Percentiles rank a stretch among this genome's conserved stretches.
Conservation (phyloP, 345 rosid genomes). For the Erodium maritimum region DNA sequence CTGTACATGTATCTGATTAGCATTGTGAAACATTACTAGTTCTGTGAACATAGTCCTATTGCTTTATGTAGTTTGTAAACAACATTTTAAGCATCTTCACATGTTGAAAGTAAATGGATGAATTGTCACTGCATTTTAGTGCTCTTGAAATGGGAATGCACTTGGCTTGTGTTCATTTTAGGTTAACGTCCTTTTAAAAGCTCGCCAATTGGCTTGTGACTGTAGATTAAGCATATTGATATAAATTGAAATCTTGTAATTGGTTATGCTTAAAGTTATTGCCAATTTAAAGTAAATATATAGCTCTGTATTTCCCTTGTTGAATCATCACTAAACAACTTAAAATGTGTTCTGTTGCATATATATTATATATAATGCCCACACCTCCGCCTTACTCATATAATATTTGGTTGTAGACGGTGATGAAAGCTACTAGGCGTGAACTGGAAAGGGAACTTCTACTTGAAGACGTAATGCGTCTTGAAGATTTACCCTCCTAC, state of each 20-base stretch:
- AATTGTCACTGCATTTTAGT: neutral
- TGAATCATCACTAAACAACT: no score
- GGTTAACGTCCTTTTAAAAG: neutral
- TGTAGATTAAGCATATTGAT: no score
- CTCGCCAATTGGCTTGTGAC: no score
- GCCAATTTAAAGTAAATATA: no score
- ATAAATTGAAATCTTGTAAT: no score
- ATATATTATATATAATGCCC: no score
- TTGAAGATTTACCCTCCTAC: constrained; percentile 81
- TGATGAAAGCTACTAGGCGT: constrained; percentile 80
- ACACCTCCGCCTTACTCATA: neutral
- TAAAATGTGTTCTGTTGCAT: no score
- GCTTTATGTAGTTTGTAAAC: no score
- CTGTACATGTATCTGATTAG: neutral
- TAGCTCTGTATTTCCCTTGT: no score
- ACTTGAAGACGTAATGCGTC: constrained; percentile 48
- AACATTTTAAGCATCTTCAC: no score
- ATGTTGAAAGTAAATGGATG: neutral
- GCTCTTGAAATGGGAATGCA: no score
- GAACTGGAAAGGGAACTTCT: constrained; percentile 88
- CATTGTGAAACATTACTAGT: neutral
- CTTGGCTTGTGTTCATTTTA: neutral
- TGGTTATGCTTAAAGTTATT: no score
- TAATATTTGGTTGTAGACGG: constrained; percentile 27
- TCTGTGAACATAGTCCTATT: neutral